Evolutionary conservation across 257 asterid genomes (phyloP).

Genomic region (Avicennia marina): DNA sequence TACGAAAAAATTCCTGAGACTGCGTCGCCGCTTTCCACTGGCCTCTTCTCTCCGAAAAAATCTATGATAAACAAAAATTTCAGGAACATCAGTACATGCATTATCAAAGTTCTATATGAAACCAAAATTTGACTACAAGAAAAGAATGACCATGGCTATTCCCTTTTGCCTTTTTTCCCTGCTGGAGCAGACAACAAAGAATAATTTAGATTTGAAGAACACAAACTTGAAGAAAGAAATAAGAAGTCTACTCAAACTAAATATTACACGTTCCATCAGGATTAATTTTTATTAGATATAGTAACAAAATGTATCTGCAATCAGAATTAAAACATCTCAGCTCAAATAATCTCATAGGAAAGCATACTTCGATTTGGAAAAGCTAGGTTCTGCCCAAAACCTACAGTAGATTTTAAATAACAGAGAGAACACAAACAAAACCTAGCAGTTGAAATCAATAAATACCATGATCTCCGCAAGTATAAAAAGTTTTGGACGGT

Average conservation of each 20-base stretch:
- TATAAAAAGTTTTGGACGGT: too few relatives aligned
- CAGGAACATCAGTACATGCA: conserved; percentile 13
- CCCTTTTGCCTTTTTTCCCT: background rate
- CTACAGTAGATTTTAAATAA: too few relatives aligned
- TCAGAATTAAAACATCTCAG: too few relatives aligned
- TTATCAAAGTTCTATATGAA: conserved; percentile 9
- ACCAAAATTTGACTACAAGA: conserved; percentile 14
- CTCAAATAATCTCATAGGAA: background rate
- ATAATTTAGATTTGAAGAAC: conserved; percentile 6
- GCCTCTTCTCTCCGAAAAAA: conserved; percentile 87
- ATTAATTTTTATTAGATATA: too few relatives aligned
- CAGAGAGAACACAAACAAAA: too few relatives aligned
- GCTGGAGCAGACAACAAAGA: conserved; percentile 1
- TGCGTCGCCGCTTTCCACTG: conserved; percentile 95
- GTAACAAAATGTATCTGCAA: too few relatives aligned
- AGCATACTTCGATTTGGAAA: too few relatives aligned
- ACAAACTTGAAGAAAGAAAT: background rate
- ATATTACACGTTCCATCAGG: background rate
- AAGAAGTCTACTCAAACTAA: conserved; percentile 5
- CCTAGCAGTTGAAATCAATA: too few relatives aligned
- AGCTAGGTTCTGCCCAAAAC: too few relatives aligned
- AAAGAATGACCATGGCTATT: conserved; percentile 3
- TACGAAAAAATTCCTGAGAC: conserved; percentile 92
- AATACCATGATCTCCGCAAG: too few relatives aligned
- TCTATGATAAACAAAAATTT: conserved; percentile 30